Evolutionary conservation across 305 asterid species (phyloP).

Genomic region (Lippia alba): DNA sequence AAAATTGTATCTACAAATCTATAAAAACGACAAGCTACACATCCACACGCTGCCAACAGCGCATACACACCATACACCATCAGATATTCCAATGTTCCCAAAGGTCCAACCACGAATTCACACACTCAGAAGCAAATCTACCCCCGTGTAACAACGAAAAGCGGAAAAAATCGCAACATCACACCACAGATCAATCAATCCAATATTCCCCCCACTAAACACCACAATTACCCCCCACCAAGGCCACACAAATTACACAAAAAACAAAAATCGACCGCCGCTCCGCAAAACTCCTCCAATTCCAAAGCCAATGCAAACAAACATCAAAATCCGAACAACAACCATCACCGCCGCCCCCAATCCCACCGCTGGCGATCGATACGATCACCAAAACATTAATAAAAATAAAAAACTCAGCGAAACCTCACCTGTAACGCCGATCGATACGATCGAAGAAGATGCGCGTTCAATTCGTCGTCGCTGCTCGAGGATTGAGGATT

Average conservation of each 20-base stretch:
- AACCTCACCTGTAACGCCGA: conserved; percentile 36
- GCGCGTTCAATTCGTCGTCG: conserved; percentile 10
- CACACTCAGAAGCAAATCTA: conserved; percentile 25
- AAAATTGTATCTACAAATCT: background rate
- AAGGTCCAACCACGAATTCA: conserved; percentile 9
- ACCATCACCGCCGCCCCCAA: background rate
- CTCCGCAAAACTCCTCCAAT: conserved; percentile 12
- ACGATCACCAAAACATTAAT: conserved; percentile 26
- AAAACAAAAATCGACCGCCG: background rate
- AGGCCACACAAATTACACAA: background rate
- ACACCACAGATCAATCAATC: conserved; percentile 28
- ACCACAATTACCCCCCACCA: conserved; percentile 2
- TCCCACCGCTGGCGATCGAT: conserved; percentile 29
- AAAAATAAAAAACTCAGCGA: background rate
- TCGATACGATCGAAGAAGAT: conserved; percentile 32
- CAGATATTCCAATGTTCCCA: background rate
- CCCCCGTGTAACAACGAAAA: background rate
- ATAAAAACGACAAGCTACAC: background rate
- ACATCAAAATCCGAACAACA: background rate
- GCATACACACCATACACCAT: background rate
- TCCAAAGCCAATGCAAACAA: conserved; percentile 25
- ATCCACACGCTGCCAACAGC: conserved; percentile 3
- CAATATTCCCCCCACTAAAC: conserved; percentile 2
- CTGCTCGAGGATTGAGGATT: conserved; percentile 23
- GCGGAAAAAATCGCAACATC: background rate